Base-by-base conservation (phyloP, 208 protist species). In the Trypanosoma scelopori region DNA sequence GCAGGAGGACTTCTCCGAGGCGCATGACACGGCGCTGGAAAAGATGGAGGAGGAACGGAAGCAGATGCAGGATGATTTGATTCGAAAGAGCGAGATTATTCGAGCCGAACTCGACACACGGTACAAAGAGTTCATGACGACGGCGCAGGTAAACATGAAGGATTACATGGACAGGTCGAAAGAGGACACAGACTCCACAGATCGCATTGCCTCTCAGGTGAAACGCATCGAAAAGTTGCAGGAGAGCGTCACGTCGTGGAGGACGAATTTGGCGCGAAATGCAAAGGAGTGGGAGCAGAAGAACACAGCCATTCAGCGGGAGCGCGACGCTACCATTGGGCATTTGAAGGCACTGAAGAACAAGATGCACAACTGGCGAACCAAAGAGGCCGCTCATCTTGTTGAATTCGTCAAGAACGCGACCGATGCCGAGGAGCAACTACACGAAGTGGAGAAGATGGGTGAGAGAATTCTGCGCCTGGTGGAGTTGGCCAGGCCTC, bases 161-260 rank as follows among this genome's bases (percentile, higher is more conserved):
- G 89, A 97, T 66, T 97, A 98, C 75, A 93, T 93, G 65, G 93
- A 97, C 61, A 91, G 97, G 64, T 96, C 94, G 15, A 97, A 98
- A 58, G 89, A 97, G 52, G 95, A 98, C 69, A 76, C 87, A 35
- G 93, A 98, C 55, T 93, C 87, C 0, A 94, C 92, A 18, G 84
- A 94, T 59, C 78, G 76, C 53, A 98, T 95, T 62, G 95, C 78
- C 0, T 70, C 75, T 25, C 93, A 98, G 69, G 74, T 97, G 47
- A 93, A 92, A 56, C 90, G 95, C 79, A 97, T 98, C 47, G 94
- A 97, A 57, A 94, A 95, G 32, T 79, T 98, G 58, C 95, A 98
- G 65, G 91, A 96, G 56, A 93, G 62, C 43, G 84, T 98, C 32
- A 74, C 81, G 0, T 92, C 95, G 20, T 97, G 96, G 90, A 78